These are phyloP conservation scores for Oryza meyeriana DNA, from an alignment of 176 grass and related monocot species.

Conservation along the genomic window DNA sequence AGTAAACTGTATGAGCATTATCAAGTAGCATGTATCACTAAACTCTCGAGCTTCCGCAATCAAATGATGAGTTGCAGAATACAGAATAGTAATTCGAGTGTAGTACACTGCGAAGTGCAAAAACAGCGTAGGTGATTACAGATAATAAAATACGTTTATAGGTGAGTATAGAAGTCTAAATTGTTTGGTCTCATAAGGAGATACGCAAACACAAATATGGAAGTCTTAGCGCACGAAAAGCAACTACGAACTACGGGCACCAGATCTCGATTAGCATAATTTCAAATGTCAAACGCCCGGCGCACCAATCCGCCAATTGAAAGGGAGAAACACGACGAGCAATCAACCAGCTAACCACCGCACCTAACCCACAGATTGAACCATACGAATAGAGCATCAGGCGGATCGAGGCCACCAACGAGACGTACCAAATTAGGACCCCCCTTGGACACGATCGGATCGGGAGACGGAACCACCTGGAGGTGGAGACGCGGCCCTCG, in stretches of 20 bases:
- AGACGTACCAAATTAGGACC: conserved; percentile 1
- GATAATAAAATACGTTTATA: background rate
- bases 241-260: background rate
- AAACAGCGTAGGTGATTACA: background rate
- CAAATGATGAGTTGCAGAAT: background rate
- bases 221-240: background rate
- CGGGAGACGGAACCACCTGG: background rate
- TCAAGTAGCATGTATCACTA: background rate
- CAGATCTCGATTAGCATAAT: conserved; percentile 13
- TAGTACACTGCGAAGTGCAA: background rate
- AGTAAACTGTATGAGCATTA: background rate
- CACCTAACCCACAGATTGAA: conserved; percentile 34
- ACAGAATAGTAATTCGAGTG: background rate
- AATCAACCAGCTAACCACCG: conserved; percentile 5
- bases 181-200: background rate
- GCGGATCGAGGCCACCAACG: background rate
- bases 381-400: background rate
- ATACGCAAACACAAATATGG: background rate
- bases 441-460: conserved; percentile 16
- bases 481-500: background rate
- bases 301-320: background rate
- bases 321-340: background rate
- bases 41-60: background rate
- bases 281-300: background rate
- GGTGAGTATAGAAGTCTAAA: background rate